These are phyloP conservation scores for Malus fusca DNA, from an alignment of 306 rosid genomes.

Conservation along the genomic window DNA sequence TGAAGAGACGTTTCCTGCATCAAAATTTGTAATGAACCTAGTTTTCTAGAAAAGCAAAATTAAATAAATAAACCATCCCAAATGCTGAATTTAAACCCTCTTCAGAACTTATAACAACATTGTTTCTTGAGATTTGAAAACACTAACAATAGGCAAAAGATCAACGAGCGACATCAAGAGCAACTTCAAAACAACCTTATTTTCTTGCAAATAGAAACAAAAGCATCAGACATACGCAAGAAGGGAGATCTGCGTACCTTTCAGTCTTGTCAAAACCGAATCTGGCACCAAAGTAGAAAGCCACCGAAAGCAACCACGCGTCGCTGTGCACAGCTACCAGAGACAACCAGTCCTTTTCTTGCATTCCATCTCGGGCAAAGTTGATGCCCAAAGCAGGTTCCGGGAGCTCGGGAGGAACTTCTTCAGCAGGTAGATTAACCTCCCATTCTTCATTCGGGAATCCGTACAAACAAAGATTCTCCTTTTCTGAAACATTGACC, in stretches of 20 bases:
- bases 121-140: not conserved
- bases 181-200: not conserved
- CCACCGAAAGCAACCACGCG: constrained; percentile 45
- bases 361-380: constrained; percentile 65
- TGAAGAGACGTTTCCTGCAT: constrained; percentile 48
- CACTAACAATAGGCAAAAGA: not conserved
- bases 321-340: constrained; percentile 45
- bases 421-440: constrained; percentile 50
- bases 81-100: no score
- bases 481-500: constrained; percentile 35
- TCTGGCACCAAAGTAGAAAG: constrained; percentile 47
- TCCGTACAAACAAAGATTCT: constrained; percentile 53
- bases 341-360: constrained; percentile 40
- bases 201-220: not conserved
- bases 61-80: no score
- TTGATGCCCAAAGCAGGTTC: constrained; percentile 61
- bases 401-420: constrained; percentile 58
- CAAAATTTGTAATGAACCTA: constrained; percentile 1
- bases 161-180: not conserved
- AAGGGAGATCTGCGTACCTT: constrained; percentile 21
- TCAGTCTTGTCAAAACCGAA: constrained; percentile 44
- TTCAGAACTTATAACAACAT: not conserved
- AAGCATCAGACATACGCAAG: not conserved
- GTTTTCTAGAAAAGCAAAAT: no score
- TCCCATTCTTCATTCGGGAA: constrained; percentile 49